Evolutionary conservation across 352 stramenopile species (phyloP), one percentile per base, ranked within the genome.

Genomic region (Pythium biforme): DNA sequence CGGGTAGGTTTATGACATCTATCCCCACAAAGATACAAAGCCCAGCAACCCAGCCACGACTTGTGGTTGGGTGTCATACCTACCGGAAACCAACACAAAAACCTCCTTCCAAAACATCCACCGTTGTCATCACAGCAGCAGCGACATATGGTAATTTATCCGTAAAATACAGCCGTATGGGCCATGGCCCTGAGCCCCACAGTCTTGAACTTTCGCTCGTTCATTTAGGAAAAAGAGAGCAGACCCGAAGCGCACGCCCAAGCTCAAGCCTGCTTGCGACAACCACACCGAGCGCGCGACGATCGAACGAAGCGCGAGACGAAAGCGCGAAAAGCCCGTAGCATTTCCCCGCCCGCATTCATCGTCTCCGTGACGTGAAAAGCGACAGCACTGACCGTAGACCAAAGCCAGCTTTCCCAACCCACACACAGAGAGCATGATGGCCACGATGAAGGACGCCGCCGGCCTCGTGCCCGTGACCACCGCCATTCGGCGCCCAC

Each of bases 201-300:
- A 8, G 41, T 64, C 67, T 75, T 77, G 70, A 73, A 77, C 66
- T 74, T 74, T 62, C 52, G 37, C 39, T 56, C 55, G 65, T 60
- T 83, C 80, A 90, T 62, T 90, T 73, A 73, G 70, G 70, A 90
- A 90, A 85, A 87, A 78, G 69, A 55, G 41, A 43, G 43, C 40
- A 33, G 55, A 53, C 39, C 22, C 43, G 29, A 41, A 61, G 43
- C 25, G 20, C 47, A 27, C 26, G 45, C 19, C n/a, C 33, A 59
- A 22, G 17, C 22, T 15, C 5, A 43, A 9, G 15, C 14, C 11
- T n/a, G 29, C 9, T 7, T 8, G 19, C 17, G 19, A 17, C 4
- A 17, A 17, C 12, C 31, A 29, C 29, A 17, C 25, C 45, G 33
- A 43, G 10, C 37, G 37, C 10, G 12, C 37, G 37, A 43, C 37